phyloP scores from a whole-genome alignment of 805 yeast species.

The Priceomyces haplophilus region DNA sequence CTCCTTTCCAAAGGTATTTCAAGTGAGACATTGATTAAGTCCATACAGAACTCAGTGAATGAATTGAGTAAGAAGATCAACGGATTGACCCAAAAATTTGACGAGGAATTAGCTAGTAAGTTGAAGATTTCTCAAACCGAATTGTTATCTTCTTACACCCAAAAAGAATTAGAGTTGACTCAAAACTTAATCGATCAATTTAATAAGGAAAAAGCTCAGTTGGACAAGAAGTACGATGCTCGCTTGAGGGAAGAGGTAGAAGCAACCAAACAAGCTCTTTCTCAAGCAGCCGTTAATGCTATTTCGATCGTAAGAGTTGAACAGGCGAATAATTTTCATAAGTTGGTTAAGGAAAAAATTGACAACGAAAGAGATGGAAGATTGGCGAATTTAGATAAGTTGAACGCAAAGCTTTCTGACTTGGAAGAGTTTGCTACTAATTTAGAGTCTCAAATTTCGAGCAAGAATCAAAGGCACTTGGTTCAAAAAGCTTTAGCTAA shows the following conservation, averaged over 20 bases:
- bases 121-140: conserved; percentile 39
- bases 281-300: conserved; percentile 71
- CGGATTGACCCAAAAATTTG: conserved; percentile 32
- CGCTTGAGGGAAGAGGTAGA: conserved; percentile 63
- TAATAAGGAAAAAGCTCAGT: conserved; percentile 54
- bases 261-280: conserved; percentile 61
- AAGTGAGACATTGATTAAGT: conserved; percentile 27
- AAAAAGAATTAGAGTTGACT: conserved; percentile 56
- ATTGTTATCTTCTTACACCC: conserved; percentile 36
- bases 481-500: conserved; percentile 31
- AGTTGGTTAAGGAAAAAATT: conserved; percentile 27
- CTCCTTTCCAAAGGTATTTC: conserved; percentile 26
- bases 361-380: conserved; percentile 66
- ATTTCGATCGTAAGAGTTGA: conserved; percentile 63
- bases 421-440: conserved; percentile 53
- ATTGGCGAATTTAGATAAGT: conserved; percentile 61
- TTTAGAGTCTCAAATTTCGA: conserved; percentile 36
- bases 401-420: conserved; percentile 51
- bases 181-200: conserved; percentile 58
- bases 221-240: conserved; percentile 57
- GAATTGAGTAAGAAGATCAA: conserved; percentile 31
- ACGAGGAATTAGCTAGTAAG: conserved; percentile 33
- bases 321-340: conserved; percentile 53
- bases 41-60: conserved; percentile 31
- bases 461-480: conserved; percentile 32